Base-by-base conservation (phyloP, 1,139 yeast genomes). In the Saccharomyces uvarum region DNA sequence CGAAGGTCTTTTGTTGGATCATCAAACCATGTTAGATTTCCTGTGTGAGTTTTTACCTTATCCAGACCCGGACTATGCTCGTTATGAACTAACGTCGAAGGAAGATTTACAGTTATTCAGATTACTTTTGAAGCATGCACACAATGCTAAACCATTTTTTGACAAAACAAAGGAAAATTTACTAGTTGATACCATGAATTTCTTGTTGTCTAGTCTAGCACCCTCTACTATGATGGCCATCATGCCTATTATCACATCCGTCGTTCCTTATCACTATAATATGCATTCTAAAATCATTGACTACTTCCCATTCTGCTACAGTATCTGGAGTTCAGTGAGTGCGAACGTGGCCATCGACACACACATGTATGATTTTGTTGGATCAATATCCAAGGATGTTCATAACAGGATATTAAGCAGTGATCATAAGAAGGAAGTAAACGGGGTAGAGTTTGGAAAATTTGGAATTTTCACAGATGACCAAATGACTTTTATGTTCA, bases 251-350 rank as follows among this genome's bases (percentile, higher is more conserved):
- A 73, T 88, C 66, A 70, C 77, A 0, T 74, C 82, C 1, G 64
- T 81, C 51, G 70, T 84, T 28, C 93, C 93, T 0, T 63, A 64
- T 6, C 66, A 63, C 33, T 65, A 70, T 53, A 61, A 59, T 28
- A 58, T 63, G 3, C 56, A 60, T 1, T 55, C 61, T 2, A 68
- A 67, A 28, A 65, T 70, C 3, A 57, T 68, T 6, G 72, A 80
- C 59, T 84, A 83, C 61, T 65, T 84, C 14, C 82, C 91, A 0
- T 73, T 90, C 1, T 68, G 88, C 16, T 88, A 88, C 63, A 83
- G 87, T 61, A 71, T 88, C 54, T 90, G 97, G 97, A 67, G 78
- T 3, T 79, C 84, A 44, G 75, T 83, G 13, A 76, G 80, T 50
- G 77, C 82, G 49, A 77, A 82, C 13, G 75, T 81, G 2, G 79